phyloP scores from a whole-genome alignment of 2,329 filamentous ascomycete species.

The Atkinsonella hypoxylon region DNA sequence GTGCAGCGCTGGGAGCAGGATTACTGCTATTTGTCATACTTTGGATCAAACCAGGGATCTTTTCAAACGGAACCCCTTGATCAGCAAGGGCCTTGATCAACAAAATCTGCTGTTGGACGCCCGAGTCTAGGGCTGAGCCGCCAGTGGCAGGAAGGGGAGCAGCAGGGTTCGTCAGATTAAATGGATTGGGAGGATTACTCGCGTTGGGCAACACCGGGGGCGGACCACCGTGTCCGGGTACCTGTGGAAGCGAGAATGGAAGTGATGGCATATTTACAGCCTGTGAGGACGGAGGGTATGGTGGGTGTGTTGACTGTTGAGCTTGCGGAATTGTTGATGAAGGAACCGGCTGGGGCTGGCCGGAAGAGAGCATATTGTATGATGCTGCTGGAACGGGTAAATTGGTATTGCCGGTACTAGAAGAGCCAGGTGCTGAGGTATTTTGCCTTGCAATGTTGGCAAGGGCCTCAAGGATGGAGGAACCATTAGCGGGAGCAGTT shows the following conservation, averaged over 20 bases:
- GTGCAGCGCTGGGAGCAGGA: constrained; percentile 20
- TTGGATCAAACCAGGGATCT: constrained; percentile 52
- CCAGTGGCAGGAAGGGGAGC: constrained; percentile 20
- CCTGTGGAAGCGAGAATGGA: constrained; percentile 27
- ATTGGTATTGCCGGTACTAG: constrained; percentile 26
- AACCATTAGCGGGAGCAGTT: constrained; percentile 30
- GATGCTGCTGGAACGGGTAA: constrained; percentile 31
- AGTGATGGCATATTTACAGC: constrained; percentile 47
- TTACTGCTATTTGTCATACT: constrained; percentile 32
- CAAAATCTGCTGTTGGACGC: constrained; percentile 58
- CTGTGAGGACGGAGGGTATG: constrained; percentile 34
- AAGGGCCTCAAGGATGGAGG: constrained; percentile 64
- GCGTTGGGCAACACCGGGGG: constrained; percentile 15
- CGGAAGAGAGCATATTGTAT: constrained; percentile 22
- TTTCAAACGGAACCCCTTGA: constrained; percentile 65
- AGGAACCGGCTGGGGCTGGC: constrained; percentile 20
- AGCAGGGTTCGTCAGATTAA: constrained; percentile 22
- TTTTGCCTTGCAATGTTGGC: constrained; percentile 73
- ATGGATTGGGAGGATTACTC: constrained; percentile 14
- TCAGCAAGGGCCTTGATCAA: constrained; percentile 64
- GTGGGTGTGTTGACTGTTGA: constrained; percentile 17
- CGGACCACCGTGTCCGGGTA: constrained; percentile 23
- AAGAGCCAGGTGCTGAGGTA: constrained; percentile 26
- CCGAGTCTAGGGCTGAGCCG: constrained; percentile 33
- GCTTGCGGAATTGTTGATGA: constrained; percentile 17